Base-by-base conservation (phyloP, 768 basidiomycete genomes). In the Leccinum rimulosum region DNA sequence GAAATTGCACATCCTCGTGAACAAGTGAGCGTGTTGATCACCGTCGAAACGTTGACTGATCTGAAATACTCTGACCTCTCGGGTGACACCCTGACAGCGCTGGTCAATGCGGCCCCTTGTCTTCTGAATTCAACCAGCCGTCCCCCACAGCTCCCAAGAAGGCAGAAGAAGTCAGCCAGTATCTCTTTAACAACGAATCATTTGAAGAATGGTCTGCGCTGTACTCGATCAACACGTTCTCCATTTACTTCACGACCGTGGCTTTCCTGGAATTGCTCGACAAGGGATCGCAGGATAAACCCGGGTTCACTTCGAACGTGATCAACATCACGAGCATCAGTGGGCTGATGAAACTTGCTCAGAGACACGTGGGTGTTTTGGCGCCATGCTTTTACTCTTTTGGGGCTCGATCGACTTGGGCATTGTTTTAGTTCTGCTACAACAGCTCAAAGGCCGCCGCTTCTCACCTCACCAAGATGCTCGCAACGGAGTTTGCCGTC, bases 261-360 rank as follows among this genome's bases (percentile, higher is more conserved):
- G 91, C 88, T 0, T 91, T 92, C 73, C 73, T 91, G 49, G 90
- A 87, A 5, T 76, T 93, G 45, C 81, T 93, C 49, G 85, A 84
- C 55, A 87, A 85, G 64, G 91, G 89, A 31, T 83, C 86, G 25
- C 77, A 82, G 64, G 88, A 89, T 60, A 70, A 71, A 33, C 73
- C 77, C 8, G 80, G 78, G 4, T 87, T 80, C 69, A 83, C 82
- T 19, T 85, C 90, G 22, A 80, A 74, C 50, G 86, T 92, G 30
- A 81, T 93, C 66, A 92, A 91, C 69, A 85, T 86, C 62, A 90
- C 90, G 4, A 89, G 87, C 53, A 84, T 92, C 55, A 90, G 88
- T 59, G 91, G 90, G 2, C 52, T 86, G 53, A 77, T 81, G 58
- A 90, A 88, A 72, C 59, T 90, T 22, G 82, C 88, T 1, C 90